Evolutionary conservation across 73 alveolate species (phyloP).

Genomic region (Uronychia binucleata): DNA sequence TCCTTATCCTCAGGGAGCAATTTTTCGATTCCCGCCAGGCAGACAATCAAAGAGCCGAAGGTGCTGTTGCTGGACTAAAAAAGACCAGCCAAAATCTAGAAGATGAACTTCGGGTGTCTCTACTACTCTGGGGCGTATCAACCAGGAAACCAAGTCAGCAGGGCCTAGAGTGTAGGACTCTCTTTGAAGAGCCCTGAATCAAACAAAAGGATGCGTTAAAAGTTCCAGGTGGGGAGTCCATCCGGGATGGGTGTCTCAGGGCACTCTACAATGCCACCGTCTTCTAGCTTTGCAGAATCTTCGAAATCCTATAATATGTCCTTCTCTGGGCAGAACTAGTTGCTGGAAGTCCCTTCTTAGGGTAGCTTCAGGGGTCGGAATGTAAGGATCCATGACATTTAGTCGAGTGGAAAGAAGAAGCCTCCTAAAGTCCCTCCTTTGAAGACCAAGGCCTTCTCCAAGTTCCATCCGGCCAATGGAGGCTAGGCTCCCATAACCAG

Average conservation of each 20-base stretch:
- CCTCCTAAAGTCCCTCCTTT: not conserved
- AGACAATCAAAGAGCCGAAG: too few species aligned
- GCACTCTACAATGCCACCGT: not conserved
- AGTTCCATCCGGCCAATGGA: not conserved
- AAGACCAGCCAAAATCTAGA: too few species aligned
- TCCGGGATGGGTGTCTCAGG: not conserved
- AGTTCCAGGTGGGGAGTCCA: not conserved
- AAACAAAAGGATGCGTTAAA: not conserved
- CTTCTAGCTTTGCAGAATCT: not conserved
- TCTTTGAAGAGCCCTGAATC: not conserved
- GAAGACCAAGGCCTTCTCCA: not conserved
- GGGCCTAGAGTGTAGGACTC: too few species aligned
- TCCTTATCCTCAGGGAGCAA: too few species aligned
- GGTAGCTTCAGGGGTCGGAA: too few species aligned
- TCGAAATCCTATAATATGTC: not conserved
- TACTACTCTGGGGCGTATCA: too few species aligned
- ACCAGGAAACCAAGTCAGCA: too few species aligned
- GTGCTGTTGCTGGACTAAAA: too few species aligned
- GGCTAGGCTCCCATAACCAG: not conserved
- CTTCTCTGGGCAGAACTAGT: not conserved
- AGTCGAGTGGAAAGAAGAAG: not conserved
- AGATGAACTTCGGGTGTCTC: too few species aligned
- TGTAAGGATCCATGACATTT: too few species aligned
- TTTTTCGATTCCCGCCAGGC: too few species aligned
- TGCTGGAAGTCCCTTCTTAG: too few species aligned